These are phyloP conservation scores for Microsporum audouinii DNA, from an alignment of 2,329 filamentous ascomycete species.

Conservation along the genomic window DNA sequence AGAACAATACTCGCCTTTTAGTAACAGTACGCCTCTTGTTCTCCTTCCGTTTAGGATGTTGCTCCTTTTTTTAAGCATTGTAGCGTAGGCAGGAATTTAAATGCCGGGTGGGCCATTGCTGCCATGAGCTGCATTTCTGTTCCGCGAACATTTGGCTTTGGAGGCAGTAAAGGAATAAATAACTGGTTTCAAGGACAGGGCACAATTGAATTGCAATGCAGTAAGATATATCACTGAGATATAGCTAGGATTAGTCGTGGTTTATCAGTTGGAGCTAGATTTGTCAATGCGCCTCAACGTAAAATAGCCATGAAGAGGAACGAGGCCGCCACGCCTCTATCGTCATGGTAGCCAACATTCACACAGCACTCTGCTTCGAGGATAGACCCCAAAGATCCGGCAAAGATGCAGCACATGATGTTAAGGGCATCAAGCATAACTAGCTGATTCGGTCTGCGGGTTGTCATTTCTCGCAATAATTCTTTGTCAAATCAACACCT, in stretches of 20 bases:
- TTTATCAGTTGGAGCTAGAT: neutral
- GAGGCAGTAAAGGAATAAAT: neutral
- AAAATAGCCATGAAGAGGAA: neutral
- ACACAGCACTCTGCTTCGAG: neutral
- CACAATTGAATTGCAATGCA: neutral
- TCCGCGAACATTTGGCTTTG: neutral
- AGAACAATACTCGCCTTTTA: neutral
- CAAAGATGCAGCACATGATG: too few species aligned
- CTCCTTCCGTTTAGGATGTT: neutral
- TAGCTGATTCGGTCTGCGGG: too few species aligned
- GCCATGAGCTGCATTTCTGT: too few species aligned
- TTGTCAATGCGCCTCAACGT: neutral
- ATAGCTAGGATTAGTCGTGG: neutral
- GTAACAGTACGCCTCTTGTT: neutral
- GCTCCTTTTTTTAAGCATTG: neutral
- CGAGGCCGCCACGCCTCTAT: neutral
- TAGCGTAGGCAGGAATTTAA: too few species aligned
- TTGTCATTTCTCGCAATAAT: too few species aligned
- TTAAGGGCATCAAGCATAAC: too few species aligned
- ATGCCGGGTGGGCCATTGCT: too few species aligned
- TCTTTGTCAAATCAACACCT: neutral
- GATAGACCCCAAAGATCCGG: neutral
- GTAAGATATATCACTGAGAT: neutral
- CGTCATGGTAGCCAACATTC: neutral
- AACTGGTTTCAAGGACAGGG: neutral